Evolutionary conservation across 192 early-diverging fungal genomes (phyloP), one percentile per base, ranked within the genome.

Genomic region (Entomortierella lignicola): DNA sequence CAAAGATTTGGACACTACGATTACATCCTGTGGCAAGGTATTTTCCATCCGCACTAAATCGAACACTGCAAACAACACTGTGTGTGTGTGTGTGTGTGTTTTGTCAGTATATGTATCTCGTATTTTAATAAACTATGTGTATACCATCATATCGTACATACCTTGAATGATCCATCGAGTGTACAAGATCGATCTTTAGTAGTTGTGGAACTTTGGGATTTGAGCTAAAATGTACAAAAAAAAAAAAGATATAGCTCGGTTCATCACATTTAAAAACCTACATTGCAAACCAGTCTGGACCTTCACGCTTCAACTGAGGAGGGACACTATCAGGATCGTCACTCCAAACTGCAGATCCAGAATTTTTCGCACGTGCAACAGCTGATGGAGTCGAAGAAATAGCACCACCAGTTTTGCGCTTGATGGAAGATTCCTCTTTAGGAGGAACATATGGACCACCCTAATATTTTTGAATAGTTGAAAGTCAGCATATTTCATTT

Each of bases 31-130:
- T 96, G 27, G 96, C 97, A 44, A 99, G 88, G 55, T 89, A 91
- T 81, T 92, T 90, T 50, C 97, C 97, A 80, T 98, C 96, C 11
- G 90, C 86, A 62, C 94, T 96, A 72, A 99, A 99, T 66, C 94
- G 94, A 32, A 98, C 95, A 67, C 96, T 98, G 83, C 97, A 99
- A n/a, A 99, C 97, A 27, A 99, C 96, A 77, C 94, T 95, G 61
- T n/a, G n/a, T 31, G 18, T 29, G 6, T 55, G 30, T 15, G 87
- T 85, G 57, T 89, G 74, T 37, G 60, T 81, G 59, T 79, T 80
- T 63, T 17, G 89, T 80, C 48, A 82, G 63, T 21, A 82, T 27
- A 39, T 67, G 44, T 30, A 29, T 41, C 17, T 60, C 41, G 23
- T 3, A 60, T 23, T n/a, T 37, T n/a, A 25, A 47, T 23, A 26